Base-by-base conservation (phyloP, 2,329 filamentous ascomycete genomes). In the Aspergillus sp. region DNA sequence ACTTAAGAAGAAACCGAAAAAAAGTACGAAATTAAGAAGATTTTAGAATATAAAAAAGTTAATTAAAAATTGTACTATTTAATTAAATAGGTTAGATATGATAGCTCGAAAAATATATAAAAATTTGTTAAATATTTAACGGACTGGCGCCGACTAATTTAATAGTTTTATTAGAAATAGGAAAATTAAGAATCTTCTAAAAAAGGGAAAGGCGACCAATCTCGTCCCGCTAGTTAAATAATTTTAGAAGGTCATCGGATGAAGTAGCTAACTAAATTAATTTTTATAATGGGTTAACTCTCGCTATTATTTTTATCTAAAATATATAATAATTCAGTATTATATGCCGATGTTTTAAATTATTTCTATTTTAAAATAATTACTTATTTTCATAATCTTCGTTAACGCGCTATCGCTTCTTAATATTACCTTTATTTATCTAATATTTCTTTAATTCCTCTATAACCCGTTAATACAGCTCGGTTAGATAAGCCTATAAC, bases 101-200 rank as follows among this genome's bases (percentile, higher is more conserved):
- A 47, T 47, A 47, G 11, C 16, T 49, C 13, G 23, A 16, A 49
- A 49, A 49, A 49, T 43, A 49, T 9, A n/a, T 49, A 16, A n/a
- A 17, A 49, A 32, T 13, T 4, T 49, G 43, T 32, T 32, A 34
- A 43, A 19, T 29, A 49, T 23, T 31, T 49, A 31, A 49, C 19
- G 19, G 19, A 23, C 25, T 49, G 14, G 16, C 4, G 20, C 17
- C 14, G 34, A 42, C 2, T 34, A 34, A 14, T 43, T 36, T 36
- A 47, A 48, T 23, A 47, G 23, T 52, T 43, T 38, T 34, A 49
- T 16, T 16, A 43, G 19, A 19, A 20, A 3, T 3, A 9, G 13
- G 25, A 17, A 17, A 29, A 42, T 16, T 25, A n/a, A 42, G 16
- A 43, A 31, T n/a, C 29, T 40, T 19, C 19, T 49, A 41, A 43